phyloP scores from a whole-genome alignment of 2,329 filamentous ascomycete species.

The Xylariales sp. region DNA sequence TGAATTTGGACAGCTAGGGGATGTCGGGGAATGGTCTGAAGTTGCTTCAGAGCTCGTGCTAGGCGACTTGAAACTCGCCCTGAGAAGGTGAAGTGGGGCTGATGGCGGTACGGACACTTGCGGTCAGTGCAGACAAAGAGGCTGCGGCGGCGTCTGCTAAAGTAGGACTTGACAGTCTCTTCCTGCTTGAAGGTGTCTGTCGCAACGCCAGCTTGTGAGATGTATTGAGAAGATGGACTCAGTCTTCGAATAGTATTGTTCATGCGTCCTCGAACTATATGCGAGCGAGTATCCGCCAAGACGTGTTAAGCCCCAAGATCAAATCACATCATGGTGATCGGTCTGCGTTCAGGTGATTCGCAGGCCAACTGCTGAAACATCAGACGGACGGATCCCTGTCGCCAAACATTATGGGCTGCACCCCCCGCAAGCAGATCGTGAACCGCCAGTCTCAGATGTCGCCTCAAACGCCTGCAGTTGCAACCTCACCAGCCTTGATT shows the following conservation, averaged over 20 bases:
- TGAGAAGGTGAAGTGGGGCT: neutral
- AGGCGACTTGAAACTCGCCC: constrained; percentile 4
- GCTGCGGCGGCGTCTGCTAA: no score
- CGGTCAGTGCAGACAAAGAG: neutral
- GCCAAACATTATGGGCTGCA: constrained; percentile 5
- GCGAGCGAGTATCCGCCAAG: neutral
- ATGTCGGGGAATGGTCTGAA: constrained; percentile 2
- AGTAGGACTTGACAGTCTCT: no score
- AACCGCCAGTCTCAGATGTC: constrained; percentile 6
- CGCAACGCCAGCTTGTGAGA: no score
- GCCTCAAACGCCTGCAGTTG: constrained; percentile 12
- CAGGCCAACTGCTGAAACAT: constrained; percentile 10
- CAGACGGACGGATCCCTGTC: constrained; percentile 1
- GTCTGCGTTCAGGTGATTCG: no score
- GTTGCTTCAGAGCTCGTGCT: constrained; percentile 1
- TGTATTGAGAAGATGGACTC: no score
- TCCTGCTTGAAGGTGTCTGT: no score
- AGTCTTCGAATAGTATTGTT: no score
- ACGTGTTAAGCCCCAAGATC: constrained; percentile 1
- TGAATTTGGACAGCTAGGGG: no score
- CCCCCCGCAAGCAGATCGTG: constrained; percentile 1
- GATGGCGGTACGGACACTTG: neutral
- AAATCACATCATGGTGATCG: no score
- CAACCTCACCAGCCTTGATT: constrained; percentile 3
- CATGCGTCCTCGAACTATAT: no score